A percentile compares a stretch with the other conserved stretches of the same genome.
phyloP scores from a whole-genome alignment of 495 filamentous ascomycete species.

The Tuber aestivum region DNA sequence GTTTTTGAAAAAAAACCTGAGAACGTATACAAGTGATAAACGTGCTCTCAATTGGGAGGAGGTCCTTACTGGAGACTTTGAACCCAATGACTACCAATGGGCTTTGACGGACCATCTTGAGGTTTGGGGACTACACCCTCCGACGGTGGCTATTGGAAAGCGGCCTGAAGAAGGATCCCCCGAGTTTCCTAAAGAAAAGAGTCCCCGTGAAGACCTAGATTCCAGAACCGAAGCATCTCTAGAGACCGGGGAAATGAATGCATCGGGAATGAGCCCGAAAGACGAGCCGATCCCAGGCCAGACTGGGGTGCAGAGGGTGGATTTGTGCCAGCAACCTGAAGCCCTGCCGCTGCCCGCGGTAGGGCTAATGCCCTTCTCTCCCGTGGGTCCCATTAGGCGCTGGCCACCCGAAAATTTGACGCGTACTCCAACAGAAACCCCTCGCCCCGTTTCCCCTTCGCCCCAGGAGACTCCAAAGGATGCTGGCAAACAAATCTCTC shows the following conservation, averaged over 20 bases:
- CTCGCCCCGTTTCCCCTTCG: neutral
- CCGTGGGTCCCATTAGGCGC: neutral
- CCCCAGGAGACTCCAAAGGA: neutral
- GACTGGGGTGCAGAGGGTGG: neutral
- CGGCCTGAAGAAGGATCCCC: neutral
- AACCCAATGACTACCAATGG: neutral
- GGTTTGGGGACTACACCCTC: neutral
- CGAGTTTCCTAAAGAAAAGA: neutral
- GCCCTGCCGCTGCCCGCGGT: neutral
- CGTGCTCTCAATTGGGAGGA: neutral
- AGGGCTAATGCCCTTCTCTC: neutral
- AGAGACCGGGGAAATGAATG: neutral
- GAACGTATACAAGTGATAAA: neutral
- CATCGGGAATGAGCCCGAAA: neutral
- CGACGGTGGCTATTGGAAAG: neutral
- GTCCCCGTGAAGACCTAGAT: neutral
- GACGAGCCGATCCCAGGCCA: neutral
- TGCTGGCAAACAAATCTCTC: neutral
- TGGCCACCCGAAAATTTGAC: neutral
- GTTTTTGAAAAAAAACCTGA: neutral
- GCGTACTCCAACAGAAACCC: neutral
- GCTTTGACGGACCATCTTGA: neutral
- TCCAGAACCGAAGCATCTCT: neutral
- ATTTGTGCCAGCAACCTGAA: neutral
- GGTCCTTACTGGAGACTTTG: neutral